These are phyloP conservation scores for Crepidotus variabilis DNA, from an alignment of 768 basidiomycete species.

Conservation along the genomic window DNA sequence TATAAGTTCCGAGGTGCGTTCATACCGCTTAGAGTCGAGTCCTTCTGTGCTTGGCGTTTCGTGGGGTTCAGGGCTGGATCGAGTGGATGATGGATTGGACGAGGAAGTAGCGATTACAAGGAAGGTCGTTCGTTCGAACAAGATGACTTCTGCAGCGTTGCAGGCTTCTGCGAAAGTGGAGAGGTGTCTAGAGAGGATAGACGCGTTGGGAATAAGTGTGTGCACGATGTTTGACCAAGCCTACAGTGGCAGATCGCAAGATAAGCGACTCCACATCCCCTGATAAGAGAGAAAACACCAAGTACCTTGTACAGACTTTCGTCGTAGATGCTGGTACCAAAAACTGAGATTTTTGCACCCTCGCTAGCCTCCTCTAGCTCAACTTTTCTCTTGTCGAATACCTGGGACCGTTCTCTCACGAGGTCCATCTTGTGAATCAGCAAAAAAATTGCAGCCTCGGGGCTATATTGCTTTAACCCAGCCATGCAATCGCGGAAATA, in stretches of 20 bases:
- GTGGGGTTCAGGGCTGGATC: constrained; percentile 16
- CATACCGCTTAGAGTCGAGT: constrained; percentile 71
- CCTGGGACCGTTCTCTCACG: constrained; percentile 53
- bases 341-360: constrained; percentile 61
- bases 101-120: constrained; percentile 90
- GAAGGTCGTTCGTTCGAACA: constrained; percentile 97
- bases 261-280: constrained; percentile 6
- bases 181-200: constrained; percentile 84
- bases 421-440: constrained; percentile 99
- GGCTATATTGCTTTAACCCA: constrained; percentile 73
- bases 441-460: constrained; percentile 83
- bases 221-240: constrained; percentile 99
- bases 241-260: constrained; percentile 33
- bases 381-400: constrained; percentile 67
- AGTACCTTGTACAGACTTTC: constrained; percentile 91
- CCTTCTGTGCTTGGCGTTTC: constrained; percentile 25
- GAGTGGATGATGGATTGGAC: constrained; percentile 29
- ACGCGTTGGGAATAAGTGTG: constrained; percentile 91
- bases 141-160: constrained; percentile 88
- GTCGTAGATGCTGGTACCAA: constrained; percentile 95
- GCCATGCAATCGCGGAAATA: constrained; percentile 92
- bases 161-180: constrained; percentile 83
- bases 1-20: constrained; percentile 88
- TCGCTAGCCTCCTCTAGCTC: constrained; percentile 72
- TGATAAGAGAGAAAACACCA: constrained; percentile 4